Evolutionary conservation across 345 rosid genomes (phyloP), one percentile per base, ranked within the genome.

Genomic region (Corchorus capsularis): DNA sequence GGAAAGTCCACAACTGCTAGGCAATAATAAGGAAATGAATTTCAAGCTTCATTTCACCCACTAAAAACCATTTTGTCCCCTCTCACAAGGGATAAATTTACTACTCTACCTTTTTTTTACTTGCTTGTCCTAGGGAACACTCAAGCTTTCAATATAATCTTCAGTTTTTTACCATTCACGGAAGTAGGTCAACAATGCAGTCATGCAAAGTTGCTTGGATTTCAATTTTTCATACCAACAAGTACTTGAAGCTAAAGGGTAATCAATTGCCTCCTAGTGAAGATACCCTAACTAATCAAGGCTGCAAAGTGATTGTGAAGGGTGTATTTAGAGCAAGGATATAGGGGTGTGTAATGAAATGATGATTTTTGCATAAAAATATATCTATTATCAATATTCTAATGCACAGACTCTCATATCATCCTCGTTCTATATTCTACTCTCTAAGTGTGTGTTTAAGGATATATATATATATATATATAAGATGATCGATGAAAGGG

Each of bases 161-260:
- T 41, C 50, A 17, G 14, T n/a, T 12, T 35, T 39, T 37, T 63
- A n/a, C 68, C 68, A 35, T 34, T 8, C 68, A 37, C 2, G 20
- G 22, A 63, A 39, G 11, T 13, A 14, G 46, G 10, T 50, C 7
- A 27, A 27, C 13, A 50, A 4, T 10, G 15, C 55, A 27, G 27
- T n/a, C n/a, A n/a, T n/a, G n/a, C n/a, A n/a, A n/a, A 27, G 27
- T 72, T 52, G 77, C 76, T 73, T 73, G 10, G 4, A 46, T 1
- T 43, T 60, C 32, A 73, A 45, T 60, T 59, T 73, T 73, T 55
- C 41, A 39, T 37, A 13, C 20, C 20, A 57, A 27, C 27, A 57
- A 41, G 8, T 53, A 27, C 27, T 27, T 27, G 27, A 45, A 70
- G 35, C 34, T 55, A 17, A 55, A 4, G 60, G 55, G 10, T 15